phyloP scores from a whole-genome alignment of 306 rosid genomes.

The Lagenaria siceraria region DNA sequence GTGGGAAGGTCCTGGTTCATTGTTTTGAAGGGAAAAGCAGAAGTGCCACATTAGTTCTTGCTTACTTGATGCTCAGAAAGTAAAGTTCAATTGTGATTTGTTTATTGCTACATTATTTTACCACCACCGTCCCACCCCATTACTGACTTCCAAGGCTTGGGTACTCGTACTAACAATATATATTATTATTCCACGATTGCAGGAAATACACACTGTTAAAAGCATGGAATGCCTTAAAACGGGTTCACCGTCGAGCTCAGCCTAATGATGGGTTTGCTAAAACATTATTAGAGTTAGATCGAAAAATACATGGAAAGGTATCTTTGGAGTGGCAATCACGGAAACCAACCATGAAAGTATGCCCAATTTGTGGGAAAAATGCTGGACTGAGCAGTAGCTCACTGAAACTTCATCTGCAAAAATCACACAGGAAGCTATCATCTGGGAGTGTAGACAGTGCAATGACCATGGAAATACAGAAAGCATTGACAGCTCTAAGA shows the following conservation, averaged over 20 bases:
- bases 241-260: slow-evolving; percentile 81
- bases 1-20: slow-evolving; percentile 76
- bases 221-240: slow-evolving; percentile 79
- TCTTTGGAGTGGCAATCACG: slow-evolving; percentile 90
- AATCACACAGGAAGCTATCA: slow-evolving; percentile 73
- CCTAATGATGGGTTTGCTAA: slow-evolving; percentile 91
- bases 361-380: slow-evolving; percentile 87
- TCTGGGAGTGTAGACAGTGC: slow-evolving; percentile 97
- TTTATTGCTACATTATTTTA: background rate
- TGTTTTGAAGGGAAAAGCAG: slow-evolving; percentile 98
- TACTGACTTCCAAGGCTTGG: background rate
- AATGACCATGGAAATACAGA: slow-evolving; percentile 51
- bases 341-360: slow-evolving; percentile 70
- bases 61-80: slow-evolving; percentile 90
- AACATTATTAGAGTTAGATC: slow-evolving; percentile 42
- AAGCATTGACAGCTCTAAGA: slow-evolving; percentile 59
- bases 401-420: slow-evolving; percentile 81
- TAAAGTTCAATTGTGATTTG: slow-evolving; percentile 29
- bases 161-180: background rate
- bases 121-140: background rate
- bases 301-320: slow-evolving; percentile 56
- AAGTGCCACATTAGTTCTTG: slow-evolving; percentile 83
- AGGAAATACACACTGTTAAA: slow-evolving; percentile 50
- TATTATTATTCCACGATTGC: slow-evolving; percentile 10
- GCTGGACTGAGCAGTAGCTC: slow-evolving; percentile 93